A percentile compares a stretch with the other conserved stretches of the same genome.
phyloP scores from a whole-genome alignment of 768 basidiomycete genomes.

The Hygrocybe coccinea region DNA sequence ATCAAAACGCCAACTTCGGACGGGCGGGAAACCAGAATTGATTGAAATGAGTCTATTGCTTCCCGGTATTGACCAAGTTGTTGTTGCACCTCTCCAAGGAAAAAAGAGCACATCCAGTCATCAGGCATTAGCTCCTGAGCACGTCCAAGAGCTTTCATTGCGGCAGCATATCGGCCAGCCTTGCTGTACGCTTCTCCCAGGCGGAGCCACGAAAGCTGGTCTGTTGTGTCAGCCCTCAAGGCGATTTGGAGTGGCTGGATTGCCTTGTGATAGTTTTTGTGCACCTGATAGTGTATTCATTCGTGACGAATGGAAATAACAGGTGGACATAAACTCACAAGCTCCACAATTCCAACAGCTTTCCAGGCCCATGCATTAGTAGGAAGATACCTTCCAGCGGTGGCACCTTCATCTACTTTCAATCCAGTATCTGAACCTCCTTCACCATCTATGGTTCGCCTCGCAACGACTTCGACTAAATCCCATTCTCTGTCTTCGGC shows the following conservation, averaged over 20 bases:
- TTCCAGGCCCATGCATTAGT: constrained; percentile 98
- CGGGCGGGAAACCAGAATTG: constrained; percentile 51
- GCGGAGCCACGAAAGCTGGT: constrained; percentile 81
- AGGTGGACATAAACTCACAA: constrained; percentile 50
- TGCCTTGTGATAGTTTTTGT: constrained; percentile 64
- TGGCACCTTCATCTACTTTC: constrained; percentile 31
- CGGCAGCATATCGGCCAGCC: constrained; percentile 84
- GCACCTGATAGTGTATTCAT: constrained; percentile 42
- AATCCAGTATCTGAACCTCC: constrained; percentile 66
- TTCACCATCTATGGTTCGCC: constrained; percentile 89
- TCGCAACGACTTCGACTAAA: constrained; percentile 89
- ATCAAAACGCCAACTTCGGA: constrained; percentile 68
- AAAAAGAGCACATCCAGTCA: constrained; percentile 80
- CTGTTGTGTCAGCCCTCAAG: constrained; percentile 69
- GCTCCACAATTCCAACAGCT: constrained; percentile 84
- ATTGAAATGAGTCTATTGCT: constrained; percentile 63
- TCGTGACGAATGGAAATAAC: constrained; percentile 4
- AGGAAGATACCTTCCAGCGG: constrained; percentile 55
- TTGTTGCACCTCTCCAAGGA: constrained; percentile 79
- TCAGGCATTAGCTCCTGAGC: constrained; percentile 68
- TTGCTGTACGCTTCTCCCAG: constrained; percentile 88
- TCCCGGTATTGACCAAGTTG: constrained; percentile 70
- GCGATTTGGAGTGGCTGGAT: constrained; percentile 85
- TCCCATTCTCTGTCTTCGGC: constrained; percentile 95
- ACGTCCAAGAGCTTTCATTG: constrained; percentile 76